Conservation (phyloP, 2,329 filamentous ascomycete species). For the Microsporum audouinii region DNA sequence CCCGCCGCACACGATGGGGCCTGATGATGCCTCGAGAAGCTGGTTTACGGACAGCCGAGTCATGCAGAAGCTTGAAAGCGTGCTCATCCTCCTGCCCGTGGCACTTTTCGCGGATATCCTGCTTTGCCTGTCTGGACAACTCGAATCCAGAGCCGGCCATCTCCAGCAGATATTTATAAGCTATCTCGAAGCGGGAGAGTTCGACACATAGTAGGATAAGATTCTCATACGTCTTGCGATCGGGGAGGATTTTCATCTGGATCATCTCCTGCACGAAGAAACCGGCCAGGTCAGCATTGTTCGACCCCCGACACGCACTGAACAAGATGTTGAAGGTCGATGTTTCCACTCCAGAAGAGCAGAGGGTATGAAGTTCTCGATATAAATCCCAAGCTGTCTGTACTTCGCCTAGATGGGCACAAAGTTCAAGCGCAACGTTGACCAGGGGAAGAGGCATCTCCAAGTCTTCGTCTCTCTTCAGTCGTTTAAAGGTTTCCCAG, state of each 20-base stretch:
- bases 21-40: conserved; percentile 6
- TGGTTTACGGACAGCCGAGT: conserved; percentile 20
- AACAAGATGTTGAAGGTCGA: conserved; percentile 51
- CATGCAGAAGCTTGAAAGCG: conserved; percentile 23
- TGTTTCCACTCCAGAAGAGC: conserved; percentile 32
- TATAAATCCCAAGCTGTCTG: conserved; percentile 48
- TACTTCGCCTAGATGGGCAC: conserved; percentile 35
- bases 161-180: conserved; percentile 30
- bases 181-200: conserved; percentile 25
- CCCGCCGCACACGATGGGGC: background rate
- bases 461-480: conserved; percentile 39
- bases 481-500: conserved; percentile 45
- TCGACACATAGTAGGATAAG: conserved; percentile 48
- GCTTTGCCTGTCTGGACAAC: conserved; percentile 18
- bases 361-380: conserved; percentile 47
- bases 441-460: conserved; percentile 41
- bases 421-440: conserved; percentile 41
- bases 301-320: conserved; percentile 35
- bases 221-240: conserved; percentile 50
- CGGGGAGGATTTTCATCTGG: conserved; percentile 42
- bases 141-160: conserved; percentile 22
- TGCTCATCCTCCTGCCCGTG: conserved; percentile 21
- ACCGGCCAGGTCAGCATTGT: conserved; percentile 45
- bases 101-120: conserved; percentile 23
- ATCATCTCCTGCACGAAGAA: conserved; percentile 54